Base-by-base conservation (phyloP, 176 grass and related monocot genomes). In the Miscanthus lutarioriparius region DNA sequence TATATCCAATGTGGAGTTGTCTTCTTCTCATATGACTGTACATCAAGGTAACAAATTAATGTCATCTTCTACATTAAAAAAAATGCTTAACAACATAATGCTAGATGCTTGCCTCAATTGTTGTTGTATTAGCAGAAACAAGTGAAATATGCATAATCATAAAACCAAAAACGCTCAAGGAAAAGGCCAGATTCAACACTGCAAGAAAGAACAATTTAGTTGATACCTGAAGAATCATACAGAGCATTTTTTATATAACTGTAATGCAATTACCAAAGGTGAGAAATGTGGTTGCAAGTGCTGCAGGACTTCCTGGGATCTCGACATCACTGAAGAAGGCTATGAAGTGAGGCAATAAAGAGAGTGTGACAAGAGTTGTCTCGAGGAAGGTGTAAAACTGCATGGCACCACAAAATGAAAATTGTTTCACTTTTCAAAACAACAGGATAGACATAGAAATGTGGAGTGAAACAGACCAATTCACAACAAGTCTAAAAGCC, bases 341-440 rank as follows among this genome's bases (percentile, higher is more conserved):
- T 90, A 98, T 93, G 74, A 98, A 98, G 84, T 95, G 87, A 30
- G 89, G 89, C 87, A 98, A 89, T 36, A 98, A 86, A 35, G 87
- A 93, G 36, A 98, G 65, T 54, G 92, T 95, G 75, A 98, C 96
- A 75, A 98, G 91, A 35, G 87, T 76, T 16, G 93, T 95, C 96
- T 98, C 91, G 8, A 98, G 85, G 89, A 98, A 95, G 64, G 96
- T 98, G 83, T 98, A 98, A 74, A 95, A 95, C 96, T 98, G 93
- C 75, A 93, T 49, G 68, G 32, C 25, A 78, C 9, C 54, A 88
- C 39, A 64, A 49, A 37, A 72, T 76, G 40, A 19, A 86, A 32
- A 69, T 68, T 3, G 40, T 58, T 62, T 71, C 36, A 23, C 56
- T 77, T 47, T 65, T 49, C 14, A n/a, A 86, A 83, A 82, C 7